Evolutionary conservation across 208 protist species (phyloP), one percentile per base, ranked within the genome.

Genomic region (Trypanosoma melophagium): DNA sequence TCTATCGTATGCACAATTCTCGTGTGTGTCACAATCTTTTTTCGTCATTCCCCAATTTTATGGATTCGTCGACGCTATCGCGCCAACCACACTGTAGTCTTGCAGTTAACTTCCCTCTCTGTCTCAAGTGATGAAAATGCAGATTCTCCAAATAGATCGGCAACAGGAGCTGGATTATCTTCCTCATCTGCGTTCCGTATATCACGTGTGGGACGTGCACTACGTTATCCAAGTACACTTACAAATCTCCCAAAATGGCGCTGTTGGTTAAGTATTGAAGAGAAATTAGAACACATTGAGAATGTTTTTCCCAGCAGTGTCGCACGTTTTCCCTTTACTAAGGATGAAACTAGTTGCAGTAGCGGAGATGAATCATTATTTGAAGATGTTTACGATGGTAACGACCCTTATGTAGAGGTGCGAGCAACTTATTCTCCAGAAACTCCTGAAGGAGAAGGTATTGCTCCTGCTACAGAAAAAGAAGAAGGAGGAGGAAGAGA

Each of bases 61-160:
- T 93, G 86, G 85, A 49, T 93, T 24, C 89, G 90, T 61, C 81
- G 86, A 3, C 77, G 93, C 47, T 95, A 90, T 72, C 63, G 89
- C 4, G 60, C 83, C 2, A 95, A 93, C 60, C 89, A 95, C 77
- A 93, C 86, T 17, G 38, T 85, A 41, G 69, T 83, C 42, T 76
- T 83, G 5, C 50, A 61, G 5, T 55, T 66, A 19, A 49, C 13
- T 28, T 59, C 50, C 21, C 7, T 14, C 7, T 17, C 28, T 2
- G 17, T 3, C 17, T 57, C 61, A 7, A 1, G 5, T 35, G 1
- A 1, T 5, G 28, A 35, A 7, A 35, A 35, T 35, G n/a, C 28
- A 17, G 24, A 52, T 13, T 31, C 21, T 5, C 28, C 63, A 53
- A 0, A 19, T 24, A 17, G n/a, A 28, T 8, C n/a, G 16, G 1